phyloP scores from a whole-genome alignment of 1,284 basidiomycete genomes.

The Phylloboletellus chloephorus region DNA sequence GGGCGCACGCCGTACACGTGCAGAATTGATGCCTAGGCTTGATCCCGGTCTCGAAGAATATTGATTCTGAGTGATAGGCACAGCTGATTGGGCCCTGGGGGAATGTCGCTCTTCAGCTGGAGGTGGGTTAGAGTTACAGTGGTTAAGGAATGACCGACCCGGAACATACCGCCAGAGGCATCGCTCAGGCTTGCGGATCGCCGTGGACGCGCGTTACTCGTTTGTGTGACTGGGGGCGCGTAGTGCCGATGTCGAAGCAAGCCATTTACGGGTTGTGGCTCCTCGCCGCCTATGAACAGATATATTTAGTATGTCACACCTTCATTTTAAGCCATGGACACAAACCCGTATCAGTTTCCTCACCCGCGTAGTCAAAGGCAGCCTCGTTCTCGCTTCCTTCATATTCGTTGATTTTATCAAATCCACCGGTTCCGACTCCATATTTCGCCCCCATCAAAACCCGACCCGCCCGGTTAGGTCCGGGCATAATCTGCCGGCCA shows the following conservation, averaged over 20 bases:
- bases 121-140: conserved; percentile 8
- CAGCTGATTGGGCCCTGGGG: conserved; percentile 26
- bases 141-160: conserved; percentile 7
- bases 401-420: conserved; percentile 34
- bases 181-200: conserved; percentile 68
- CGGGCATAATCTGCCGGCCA: conserved; percentile 34
- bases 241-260: conserved; percentile 27
- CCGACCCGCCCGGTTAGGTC: conserved; percentile 34
- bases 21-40: conserved; percentile 40
- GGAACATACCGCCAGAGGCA: conserved; percentile 40
- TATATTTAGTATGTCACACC: conserved; percentile 1
- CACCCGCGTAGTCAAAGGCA: conserved; percentile 25
- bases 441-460: conserved; percentile 34
- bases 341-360: conserved; percentile 33
- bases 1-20: conserved; percentile 31
- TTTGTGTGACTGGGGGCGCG: conserved; percentile 18
- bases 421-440: conserved; percentile 22
- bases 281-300: conserved; percentile 22
- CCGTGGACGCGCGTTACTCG: conserved; percentile 43
- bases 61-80: conserved; percentile 34
- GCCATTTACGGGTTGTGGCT: conserved; percentile 25
- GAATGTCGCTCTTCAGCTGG: conserved; percentile 27
- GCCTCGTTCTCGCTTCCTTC: conserved; percentile 31
- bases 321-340: conserved; percentile 8
- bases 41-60: conserved; percentile 47